These are phyloP conservation scores for Pythium brachiatum DNA, from an alignment of 352 stramenopile species.

Conservation along the genomic window DNA sequence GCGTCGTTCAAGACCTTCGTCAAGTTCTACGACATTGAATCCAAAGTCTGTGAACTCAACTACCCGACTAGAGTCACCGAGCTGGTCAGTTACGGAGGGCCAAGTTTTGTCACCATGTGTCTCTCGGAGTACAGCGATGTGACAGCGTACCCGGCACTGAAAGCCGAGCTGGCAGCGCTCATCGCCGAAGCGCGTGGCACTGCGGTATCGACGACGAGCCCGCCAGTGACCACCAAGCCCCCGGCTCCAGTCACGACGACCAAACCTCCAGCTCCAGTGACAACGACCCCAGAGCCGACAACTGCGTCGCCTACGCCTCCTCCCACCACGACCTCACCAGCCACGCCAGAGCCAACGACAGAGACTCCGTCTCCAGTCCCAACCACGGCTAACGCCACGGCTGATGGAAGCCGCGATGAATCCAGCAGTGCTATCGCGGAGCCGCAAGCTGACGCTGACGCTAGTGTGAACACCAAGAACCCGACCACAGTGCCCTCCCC, in stretches of 20 bases:
- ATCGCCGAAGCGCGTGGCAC: neutral
- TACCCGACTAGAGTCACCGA: neutral
- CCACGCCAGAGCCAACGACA: neutral
- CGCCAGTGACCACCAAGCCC: no score
- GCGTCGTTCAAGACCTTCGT: conserved; percentile 11
- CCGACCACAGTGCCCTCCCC: no score
- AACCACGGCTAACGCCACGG: no score
- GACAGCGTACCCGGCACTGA: neutral
- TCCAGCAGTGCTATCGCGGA: no score
- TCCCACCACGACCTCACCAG: neutral
- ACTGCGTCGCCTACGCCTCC: no score
- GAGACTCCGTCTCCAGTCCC: neutral
- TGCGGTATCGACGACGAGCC: no score
- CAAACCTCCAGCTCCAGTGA: neutral
- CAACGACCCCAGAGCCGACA: neutral
- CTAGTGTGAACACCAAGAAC: no score
- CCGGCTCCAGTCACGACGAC: neutral
- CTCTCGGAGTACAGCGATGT: neutral
- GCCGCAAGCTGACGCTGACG: no score
- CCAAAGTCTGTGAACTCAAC: conserved; percentile 11
- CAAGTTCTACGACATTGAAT: conserved; percentile 8
- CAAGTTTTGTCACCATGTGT: neutral
- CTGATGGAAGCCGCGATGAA: no score
- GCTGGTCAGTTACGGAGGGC: neutral
- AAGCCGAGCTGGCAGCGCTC: neutral